phyloP scores from a whole-genome alignment of 2,329 filamentous ascomycete species.

The Botrytis sinoallii region DNA sequence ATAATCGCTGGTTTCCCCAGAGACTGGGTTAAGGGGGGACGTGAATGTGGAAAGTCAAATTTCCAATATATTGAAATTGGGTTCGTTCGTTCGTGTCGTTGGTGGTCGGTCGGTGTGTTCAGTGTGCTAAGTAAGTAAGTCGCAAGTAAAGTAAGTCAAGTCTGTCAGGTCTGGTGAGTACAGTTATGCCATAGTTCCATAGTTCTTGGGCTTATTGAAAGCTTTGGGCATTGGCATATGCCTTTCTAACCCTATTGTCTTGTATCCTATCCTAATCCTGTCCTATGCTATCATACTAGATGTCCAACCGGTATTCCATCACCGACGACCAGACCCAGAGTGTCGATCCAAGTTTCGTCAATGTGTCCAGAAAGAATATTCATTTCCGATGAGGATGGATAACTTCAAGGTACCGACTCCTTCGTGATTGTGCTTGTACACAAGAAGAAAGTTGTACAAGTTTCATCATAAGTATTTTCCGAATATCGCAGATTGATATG shows the following conservation, averaged over 20 bases:
- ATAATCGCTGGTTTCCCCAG: constrained; percentile 15
- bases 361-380: neutral
- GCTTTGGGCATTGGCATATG: neutral
- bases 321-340: neutral
- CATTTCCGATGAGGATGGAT: neutral
- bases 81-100: neutral
- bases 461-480: neutral
- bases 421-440: neutral
- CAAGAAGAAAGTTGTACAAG: neutral
- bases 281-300: neutral
- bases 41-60: neutral
- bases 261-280: neutral
- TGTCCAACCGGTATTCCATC: neutral
- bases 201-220: neutral
- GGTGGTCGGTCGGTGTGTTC: neutral
- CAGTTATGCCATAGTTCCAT: neutral
- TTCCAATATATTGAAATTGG: constrained; percentile 1
- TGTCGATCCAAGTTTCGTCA: neutral
- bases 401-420: neutral
- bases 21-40: neutral
- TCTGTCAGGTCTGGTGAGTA: neutral
- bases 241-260: neutral
- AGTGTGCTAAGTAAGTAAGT: neutral
- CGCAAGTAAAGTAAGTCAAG: neutral
- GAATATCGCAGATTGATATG: neutral